Evolutionary conservation across 345 rosid genomes (phyloP).

Genomic region (Acer negundo): DNA sequence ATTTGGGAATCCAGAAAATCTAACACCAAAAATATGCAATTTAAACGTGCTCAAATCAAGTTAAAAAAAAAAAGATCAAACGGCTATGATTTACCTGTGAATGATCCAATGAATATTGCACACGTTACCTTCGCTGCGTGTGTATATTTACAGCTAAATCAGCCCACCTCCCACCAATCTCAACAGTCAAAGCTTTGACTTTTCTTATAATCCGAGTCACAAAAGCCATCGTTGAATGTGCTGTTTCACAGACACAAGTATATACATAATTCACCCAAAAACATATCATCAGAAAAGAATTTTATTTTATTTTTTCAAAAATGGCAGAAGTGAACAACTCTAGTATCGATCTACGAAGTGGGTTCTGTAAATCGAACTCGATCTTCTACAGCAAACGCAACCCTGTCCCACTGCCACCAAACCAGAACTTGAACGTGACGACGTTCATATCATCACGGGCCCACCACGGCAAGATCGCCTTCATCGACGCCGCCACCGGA

Average conservation of each 20-base stretch:
- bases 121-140: background rate
- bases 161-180: background rate
- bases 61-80: background rate
- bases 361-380: conserved; percentile 60
- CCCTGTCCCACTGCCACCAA: conserved; percentile 59
- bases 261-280: background rate
- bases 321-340: conserved; percentile 16
- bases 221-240: background rate
- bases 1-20: no score
- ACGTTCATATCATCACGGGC: conserved; percentile 79
- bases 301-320: background rate
- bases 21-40: background rate
- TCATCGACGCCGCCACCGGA: conserved; percentile 86
- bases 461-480: conserved; percentile 72
- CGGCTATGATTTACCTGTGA: background rate
- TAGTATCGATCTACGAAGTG: conserved; percentile 49
- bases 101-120: background rate
- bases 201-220: background rate
- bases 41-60: no score
- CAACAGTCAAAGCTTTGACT: background rate
- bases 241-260: background rate
- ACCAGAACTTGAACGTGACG: conserved; percentile 60
- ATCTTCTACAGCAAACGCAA: conserved; percentile 74
- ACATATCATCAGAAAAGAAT: background rate
- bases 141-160: background rate